Evolutionary conservation across 2,329 filamentous ascomycete genomes (phyloP).

Genomic region (Arthroderma sp.): DNA sequence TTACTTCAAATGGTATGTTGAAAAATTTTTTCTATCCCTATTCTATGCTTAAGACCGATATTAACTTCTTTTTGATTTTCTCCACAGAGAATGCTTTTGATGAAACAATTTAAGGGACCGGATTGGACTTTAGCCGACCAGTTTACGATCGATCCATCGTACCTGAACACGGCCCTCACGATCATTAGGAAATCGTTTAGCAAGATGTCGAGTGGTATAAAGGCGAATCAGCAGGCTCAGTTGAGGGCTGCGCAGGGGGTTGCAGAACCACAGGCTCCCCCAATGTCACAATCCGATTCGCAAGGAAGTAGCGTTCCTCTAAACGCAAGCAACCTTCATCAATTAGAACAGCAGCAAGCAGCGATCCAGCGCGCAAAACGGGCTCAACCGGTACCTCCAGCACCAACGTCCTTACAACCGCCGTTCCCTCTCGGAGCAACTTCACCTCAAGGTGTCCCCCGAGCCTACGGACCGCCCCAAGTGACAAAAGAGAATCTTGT

Average conservation of each 20-base stretch:
- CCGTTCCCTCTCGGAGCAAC: conserved; percentile 39
- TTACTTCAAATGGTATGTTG: conserved; percentile 27
- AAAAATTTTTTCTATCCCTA: not conserved
- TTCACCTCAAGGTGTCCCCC: conserved; percentile 45
- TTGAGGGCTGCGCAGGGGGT: conserved; percentile 12
- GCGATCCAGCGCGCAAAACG: conserved; percentile 27
- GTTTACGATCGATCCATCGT: conserved; percentile 30
- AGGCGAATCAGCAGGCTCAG: conserved; percentile 13
- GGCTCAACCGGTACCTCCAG: conserved; percentile 30
- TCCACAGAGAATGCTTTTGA: conserved; percentile 29
- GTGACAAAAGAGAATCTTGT: conserved; percentile 45
- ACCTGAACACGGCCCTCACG: conserved; percentile 22
- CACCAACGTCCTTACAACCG: conserved; percentile 39
- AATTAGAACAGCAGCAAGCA: conserved; percentile 34
- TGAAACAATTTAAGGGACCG: conserved; percentile 32
- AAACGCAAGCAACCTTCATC: conserved; percentile 35
- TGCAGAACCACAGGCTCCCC: conserved; percentile 13
- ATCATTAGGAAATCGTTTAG: conserved; percentile 31
- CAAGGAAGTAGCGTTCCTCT: conserved; percentile 20
- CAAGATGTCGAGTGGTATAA: conserved; percentile 22
- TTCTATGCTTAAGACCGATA: conserved; percentile 4
- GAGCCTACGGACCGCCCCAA: conserved; percentile 39
- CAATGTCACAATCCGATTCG: conserved; percentile 15
- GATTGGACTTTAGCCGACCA: conserved; percentile 32
- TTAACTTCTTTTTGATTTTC: conserved; percentile 6